Percentiles rank a stretch among this genome's conserved stretches.
Evolutionary conservation across 2,329 filamentous ascomycete species (phyloP).

Genomic region (Cryphonectria carpinicola): DNA sequence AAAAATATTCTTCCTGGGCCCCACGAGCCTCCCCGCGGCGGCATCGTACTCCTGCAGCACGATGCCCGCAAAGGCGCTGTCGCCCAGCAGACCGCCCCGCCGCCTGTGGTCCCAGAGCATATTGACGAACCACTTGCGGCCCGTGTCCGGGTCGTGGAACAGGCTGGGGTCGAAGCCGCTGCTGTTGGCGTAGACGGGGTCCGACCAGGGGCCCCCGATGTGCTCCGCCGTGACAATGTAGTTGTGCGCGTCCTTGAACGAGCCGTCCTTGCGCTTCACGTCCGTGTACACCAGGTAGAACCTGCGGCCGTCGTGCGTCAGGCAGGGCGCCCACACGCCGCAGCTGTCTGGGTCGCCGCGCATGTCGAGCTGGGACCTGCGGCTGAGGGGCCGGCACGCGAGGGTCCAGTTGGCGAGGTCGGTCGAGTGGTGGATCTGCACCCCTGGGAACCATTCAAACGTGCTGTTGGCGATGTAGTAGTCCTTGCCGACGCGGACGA

Average conservation of each 20-base stretch:
- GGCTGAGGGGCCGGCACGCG: slow-evolving; percentile 49
- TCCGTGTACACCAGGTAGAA: slow-evolving; percentile 70
- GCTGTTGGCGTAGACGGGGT: slow-evolving; percentile 60
- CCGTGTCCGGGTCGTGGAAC: slow-evolving; percentile 58
- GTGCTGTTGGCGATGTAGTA: slow-evolving; percentile 62
- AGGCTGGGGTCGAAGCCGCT: slow-evolving; percentile 66
- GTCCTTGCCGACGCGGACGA: slow-evolving; percentile 54
- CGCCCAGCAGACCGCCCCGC: slow-evolving; percentile 41
- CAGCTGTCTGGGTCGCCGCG: slow-evolving; percentile 63
- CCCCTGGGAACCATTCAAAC: slow-evolving; percentile 59
- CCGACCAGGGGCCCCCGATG: slow-evolving; percentile 65
- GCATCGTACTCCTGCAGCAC: slow-evolving; percentile 62
- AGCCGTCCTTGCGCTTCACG: slow-evolving; percentile 69
- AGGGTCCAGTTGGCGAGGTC: slow-evolving; percentile 59
- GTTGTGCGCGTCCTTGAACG: slow-evolving; percentile 67
- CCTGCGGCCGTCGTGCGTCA: slow-evolving; percentile 61
- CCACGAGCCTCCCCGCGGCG: slow-evolving; percentile 52
- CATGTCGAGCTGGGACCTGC: slow-evolving; percentile 58
- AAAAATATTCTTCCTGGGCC: slow-evolving; percentile 59
- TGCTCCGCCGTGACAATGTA: slow-evolving; percentile 60
- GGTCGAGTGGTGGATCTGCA: slow-evolving; percentile 58
- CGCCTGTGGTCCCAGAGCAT: slow-evolving; percentile 60
- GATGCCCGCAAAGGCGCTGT: slow-evolving; percentile 57
- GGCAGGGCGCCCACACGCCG: slow-evolving; percentile 67
- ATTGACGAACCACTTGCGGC: slow-evolving; percentile 60